Evolutionary conservation across 2,329 filamentous ascomycete genomes (phyloP), one percentile per base, ranked within the genome.

Genomic region (Penicillium psychrosexuale): DNA sequence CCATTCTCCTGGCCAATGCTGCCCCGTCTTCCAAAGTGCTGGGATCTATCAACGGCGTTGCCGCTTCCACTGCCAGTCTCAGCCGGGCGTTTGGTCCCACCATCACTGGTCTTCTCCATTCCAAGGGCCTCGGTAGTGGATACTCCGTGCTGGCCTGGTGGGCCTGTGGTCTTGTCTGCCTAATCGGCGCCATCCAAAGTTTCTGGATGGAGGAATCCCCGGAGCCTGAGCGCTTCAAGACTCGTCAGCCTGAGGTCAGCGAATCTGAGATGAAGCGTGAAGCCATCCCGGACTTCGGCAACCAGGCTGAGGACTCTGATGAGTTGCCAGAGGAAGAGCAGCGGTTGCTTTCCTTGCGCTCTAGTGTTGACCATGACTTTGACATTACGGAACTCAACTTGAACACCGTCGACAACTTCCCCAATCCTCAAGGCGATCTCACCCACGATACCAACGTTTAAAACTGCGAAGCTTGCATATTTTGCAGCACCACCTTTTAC

Each of bases 141-240:
- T 93, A 91, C 70, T 93, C 91, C 5, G 91, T 91, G 19, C 80
- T 97, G 33, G 88, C 91, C 0, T 99, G 94, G 93, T 99, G 94
- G 94, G 86, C 86, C 58, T 92, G 88, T 61, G 90, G 88, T 8
- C 66, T 88, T 3, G 84, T 97, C 31, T 90, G 91, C 33, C 75
- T 90, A 11, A 72, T 85, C 13, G 94, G 92, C 43, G 90, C 88
- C 1, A 75, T 89, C 47, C 79, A 94, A 66, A 90, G 88, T 71
- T 80, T 91, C 56, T 85, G 84, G 69, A 89, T 97, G 74, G 84
- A 84, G 34, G 89, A 93, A 66, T 79, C 63, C 1, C 31, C 82
- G 13, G 77, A 79, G 48, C 57, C 75, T 69, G 58, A 66, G 66
- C 37, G 68, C 65, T 61, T 63, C 49, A 78, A 80, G 51, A 68